Percentiles rank a stretch among this genome's conserved stretches.
Conservation (phyloP, 176 grass and related monocot genomes). For the Elaeis guineensis region DNA sequence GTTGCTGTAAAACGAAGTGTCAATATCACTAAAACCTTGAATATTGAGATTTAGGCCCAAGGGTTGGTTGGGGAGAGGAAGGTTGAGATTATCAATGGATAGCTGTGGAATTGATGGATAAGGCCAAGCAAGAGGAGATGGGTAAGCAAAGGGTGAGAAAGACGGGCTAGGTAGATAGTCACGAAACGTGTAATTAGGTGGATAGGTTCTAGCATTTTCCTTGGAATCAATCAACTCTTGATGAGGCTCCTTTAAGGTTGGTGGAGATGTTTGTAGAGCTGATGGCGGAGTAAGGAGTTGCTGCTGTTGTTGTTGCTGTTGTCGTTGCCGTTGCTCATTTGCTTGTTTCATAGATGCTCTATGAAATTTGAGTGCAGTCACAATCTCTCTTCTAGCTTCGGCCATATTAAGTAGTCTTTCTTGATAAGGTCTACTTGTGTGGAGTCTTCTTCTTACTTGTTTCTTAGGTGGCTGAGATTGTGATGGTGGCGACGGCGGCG, state of each 20-base stretch:
- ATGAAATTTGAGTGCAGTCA: conserved; percentile 83
- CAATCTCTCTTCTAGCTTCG: conserved; percentile 90
- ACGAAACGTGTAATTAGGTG: conserved; percentile 13
- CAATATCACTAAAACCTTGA: conserved; percentile 44
- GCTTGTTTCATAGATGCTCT: conserved; percentile 90
- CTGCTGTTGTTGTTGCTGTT: conserved; percentile 23
- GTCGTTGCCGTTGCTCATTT: conserved; percentile 60
- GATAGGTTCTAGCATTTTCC: background rate
- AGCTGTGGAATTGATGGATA: conserved; percentile 28
- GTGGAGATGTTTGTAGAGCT: conserved; percentile 28
- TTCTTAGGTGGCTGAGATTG: conserved; percentile 55
- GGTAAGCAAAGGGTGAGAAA: conserved; percentile 19
- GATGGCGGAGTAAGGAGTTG: background rate
- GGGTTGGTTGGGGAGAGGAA: conserved; percentile 49
- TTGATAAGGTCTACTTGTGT: conserved; percentile 85
- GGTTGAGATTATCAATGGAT: conserved; percentile 25
- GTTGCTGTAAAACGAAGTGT: conserved; percentile 7
- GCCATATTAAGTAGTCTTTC: conserved; percentile 96
- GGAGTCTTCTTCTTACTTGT: conserved; percentile 86
- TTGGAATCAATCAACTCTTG: conserved; percentile 11
- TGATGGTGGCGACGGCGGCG: conserved; percentile 9
- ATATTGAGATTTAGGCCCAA: conserved; percentile 81
- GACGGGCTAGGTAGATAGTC: conserved; percentile 24
- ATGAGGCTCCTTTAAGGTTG: too few relatives aligned
- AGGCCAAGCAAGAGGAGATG: conserved; percentile 24